Conservation (phyloP, 345 rosid genomes). For the Brassica incana region DNA sequence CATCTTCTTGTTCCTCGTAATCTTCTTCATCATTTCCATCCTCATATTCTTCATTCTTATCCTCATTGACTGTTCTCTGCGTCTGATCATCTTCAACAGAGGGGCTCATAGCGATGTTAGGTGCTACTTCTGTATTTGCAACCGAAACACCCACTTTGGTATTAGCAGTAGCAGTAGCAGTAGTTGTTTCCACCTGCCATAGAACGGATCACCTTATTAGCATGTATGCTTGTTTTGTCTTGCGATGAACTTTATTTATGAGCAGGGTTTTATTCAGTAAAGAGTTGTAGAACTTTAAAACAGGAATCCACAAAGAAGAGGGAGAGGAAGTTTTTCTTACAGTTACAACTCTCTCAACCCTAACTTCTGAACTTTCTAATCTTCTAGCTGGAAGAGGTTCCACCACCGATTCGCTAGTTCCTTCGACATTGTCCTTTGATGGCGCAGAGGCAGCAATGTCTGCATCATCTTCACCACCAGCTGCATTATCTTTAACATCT, state of each 20-base stretch:
- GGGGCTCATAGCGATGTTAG: constrained; percentile 37
- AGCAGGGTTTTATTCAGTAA: constrained; percentile 4
- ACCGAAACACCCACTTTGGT: constrained; percentile 39
- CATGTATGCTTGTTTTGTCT: neutral
- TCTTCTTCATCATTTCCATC: constrained; percentile 33
- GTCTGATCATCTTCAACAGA: constrained; percentile 49
- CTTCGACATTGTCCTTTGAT: constrained; percentile 39
- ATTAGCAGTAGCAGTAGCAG: constrained; percentile 28
- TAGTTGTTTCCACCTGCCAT: constrained; percentile 45
- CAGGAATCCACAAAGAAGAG: constrained; percentile 10
- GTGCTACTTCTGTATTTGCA: constrained; percentile 42
- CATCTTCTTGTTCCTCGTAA: constrained; percentile 36
- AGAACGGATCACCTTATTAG: constrained; percentile 20
- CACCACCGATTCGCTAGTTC: constrained; percentile 42
- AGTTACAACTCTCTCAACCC: constrained; percentile 43
- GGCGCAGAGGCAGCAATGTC: constrained; percentile 37
- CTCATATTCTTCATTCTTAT: constrained; percentile 34
- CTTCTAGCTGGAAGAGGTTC: constrained; percentile 43
- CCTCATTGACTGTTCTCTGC: constrained; percentile 50
- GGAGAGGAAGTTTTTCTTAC: constrained; percentile 40
- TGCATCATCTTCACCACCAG: constrained; percentile 32
- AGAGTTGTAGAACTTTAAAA: neutral
- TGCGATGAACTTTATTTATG: neutral
- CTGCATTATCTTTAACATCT: constrained; percentile 37
- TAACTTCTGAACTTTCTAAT: constrained; percentile 43